Evolutionary conservation across 176 grass and related monocot genomes (phyloP).

Genomic region (Dactylis glomerata): DNA sequence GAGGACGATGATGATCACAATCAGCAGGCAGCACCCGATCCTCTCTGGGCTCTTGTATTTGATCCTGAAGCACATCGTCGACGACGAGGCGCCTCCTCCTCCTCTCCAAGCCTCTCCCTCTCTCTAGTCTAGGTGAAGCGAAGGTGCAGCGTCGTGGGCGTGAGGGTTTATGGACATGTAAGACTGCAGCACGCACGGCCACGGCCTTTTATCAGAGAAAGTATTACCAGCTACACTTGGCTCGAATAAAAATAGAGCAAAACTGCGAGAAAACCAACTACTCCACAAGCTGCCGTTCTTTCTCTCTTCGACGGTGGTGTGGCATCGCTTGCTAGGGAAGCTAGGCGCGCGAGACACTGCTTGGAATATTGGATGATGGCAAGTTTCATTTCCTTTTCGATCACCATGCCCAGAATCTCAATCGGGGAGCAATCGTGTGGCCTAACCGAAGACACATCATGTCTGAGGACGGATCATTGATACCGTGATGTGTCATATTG

Average conservation of each 20-base stretch:
- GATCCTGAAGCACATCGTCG: slow-evolving; percentile 23
- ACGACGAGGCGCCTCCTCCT: not conserved
- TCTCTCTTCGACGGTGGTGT: slow-evolving; percentile 8
- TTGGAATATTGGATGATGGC: not conserved
- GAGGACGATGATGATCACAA: slow-evolving; percentile 28
- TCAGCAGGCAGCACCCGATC: slow-evolving; percentile 38
- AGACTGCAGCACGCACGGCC: not conserved
- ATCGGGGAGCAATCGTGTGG: not conserved
- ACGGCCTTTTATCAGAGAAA: slow-evolving; percentile 13
- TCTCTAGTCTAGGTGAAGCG: not conserved
- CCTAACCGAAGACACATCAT: slow-evolving; percentile 20
- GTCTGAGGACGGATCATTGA: not conserved
- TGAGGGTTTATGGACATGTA: not conserved
- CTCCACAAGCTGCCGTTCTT: not conserved
- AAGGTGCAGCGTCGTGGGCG: not conserved
- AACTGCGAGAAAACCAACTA: not conserved
- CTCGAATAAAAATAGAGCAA: not conserved
- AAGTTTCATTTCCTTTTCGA: slow-evolving; percentile 10
- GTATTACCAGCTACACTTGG: not conserved
- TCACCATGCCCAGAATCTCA: slow-evolving; percentile 11
- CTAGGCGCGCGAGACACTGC: not conserved
- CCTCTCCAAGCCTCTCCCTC: not conserved
- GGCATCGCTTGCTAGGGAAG: not conserved
- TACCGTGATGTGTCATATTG: not conserved
- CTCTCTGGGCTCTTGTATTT: slow-evolving; percentile 32